phyloP scores from a whole-genome alignment of 2,329 filamentous ascomycete species.

The Fusarium guadeloupense region DNA sequence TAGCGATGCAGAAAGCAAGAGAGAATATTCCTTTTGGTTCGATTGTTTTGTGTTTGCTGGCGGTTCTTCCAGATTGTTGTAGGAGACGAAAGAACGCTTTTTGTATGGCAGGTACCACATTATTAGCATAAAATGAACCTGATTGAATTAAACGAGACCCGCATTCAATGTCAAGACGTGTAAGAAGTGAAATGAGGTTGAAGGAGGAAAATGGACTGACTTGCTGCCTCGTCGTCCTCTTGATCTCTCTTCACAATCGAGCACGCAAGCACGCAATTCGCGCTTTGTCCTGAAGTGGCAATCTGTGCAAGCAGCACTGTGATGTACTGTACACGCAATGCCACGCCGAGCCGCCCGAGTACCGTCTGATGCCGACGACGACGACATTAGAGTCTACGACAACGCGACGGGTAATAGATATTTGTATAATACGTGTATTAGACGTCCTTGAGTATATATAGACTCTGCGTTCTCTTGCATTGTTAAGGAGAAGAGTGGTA shows the following conservation, averaged over 20 bases:
- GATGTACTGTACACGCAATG: not conserved
- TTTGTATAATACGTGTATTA: not conserved
- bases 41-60: conserved; percentile 6
- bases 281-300: conserved; percentile 25
- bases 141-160: conserved; percentile 27
- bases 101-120: conserved; percentile 17
- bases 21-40: conserved; percentile 9
- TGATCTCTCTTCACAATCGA: conserved; percentile 15
- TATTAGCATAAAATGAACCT: conserved; percentile 33
- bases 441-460: not conserved
- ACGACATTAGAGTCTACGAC: not conserved
- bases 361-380: conserved; percentile 13
- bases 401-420: not conserved
- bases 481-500: too few species aligned
- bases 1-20: conserved; percentile 24
- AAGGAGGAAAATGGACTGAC: conserved; percentile 20
- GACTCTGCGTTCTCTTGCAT: not conserved
- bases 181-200: conserved; percentile 29
- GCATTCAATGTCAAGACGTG: conserved; percentile 20
- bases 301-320: conserved; percentile 11
- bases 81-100: conserved; percentile 1
- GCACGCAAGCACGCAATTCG: conserved; percentile 38
- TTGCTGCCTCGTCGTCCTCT: conserved; percentile 18
- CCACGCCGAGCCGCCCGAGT: conserved; percentile 32
- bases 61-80: conserved; percentile 7